These are phyloP conservation scores for Lactarius deliciosus DNA, from an alignment of 768 basidiomycete species.

Conservation along the genomic window DNA sequence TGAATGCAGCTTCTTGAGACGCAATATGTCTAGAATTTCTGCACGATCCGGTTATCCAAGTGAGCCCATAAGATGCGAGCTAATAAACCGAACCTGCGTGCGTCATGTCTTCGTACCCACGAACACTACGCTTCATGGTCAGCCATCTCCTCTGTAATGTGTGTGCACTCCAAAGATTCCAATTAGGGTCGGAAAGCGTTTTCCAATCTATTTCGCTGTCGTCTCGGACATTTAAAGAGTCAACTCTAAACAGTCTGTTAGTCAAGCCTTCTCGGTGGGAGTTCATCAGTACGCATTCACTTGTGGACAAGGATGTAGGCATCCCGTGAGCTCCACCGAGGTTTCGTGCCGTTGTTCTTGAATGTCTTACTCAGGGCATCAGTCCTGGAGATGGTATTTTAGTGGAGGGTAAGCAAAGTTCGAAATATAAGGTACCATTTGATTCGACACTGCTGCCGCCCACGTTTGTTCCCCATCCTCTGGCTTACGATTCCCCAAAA, in stretches of 20 bases:
- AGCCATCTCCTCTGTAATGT: conserved; percentile 76
- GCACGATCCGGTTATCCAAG: conserved; percentile 8
- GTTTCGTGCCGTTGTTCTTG: conserved; percentile 68
- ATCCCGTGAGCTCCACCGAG: conserved; percentile 74
- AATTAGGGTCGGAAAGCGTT: conserved; percentile 64
- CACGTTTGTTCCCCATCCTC: conserved; percentile 72
- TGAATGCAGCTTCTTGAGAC: conserved; percentile 67
- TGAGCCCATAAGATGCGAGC: neutral
- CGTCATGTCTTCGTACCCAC: conserved; percentile 77
- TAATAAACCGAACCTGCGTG: conserved; percentile 56
- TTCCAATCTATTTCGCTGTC: conserved; percentile 90
- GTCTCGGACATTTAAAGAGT: conserved; percentile 69
- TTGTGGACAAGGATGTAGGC: conserved; percentile 81
- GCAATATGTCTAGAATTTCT: conserved; percentile 83
- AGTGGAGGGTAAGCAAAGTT: neutral
- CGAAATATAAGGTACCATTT: conserved; percentile 59
- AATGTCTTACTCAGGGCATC: conserved; percentile 70
- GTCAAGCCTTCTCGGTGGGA: neutral
- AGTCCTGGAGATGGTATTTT: conserved; percentile 49
- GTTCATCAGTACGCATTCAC: conserved; percentile 41
- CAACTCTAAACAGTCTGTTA: conserved; percentile 49
- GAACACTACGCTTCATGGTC: conserved; percentile 74
- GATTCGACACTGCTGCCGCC: conserved; percentile 81
- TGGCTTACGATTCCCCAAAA: conserved; percentile 81
- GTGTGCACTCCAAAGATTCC: conserved; percentile 87